Conservation (phyloP, 2,329 filamentous ascomycete species). For the Colletotrichum lentis region DNA sequence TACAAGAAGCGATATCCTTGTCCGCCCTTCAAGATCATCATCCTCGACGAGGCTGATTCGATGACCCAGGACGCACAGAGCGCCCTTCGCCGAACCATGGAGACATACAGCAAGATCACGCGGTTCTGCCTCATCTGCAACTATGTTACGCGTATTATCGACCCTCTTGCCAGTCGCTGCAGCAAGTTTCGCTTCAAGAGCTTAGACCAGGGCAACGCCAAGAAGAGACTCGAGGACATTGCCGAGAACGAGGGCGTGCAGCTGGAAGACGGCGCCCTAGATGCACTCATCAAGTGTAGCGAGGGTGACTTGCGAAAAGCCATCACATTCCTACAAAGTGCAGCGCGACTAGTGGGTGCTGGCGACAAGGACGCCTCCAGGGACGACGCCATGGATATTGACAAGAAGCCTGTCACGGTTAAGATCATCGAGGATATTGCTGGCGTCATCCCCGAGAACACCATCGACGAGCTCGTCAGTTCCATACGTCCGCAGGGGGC, state of each 20-base stretch:
- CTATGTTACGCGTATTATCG: conserved; percentile 97
- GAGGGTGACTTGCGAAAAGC: conserved; percentile 96
- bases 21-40: conserved; percentile 98
- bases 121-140: conserved; percentile 98
- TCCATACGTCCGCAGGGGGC: conserved; percentile 78
- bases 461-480: conserved; percentile 74
- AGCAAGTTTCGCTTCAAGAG: conserved; percentile 99
- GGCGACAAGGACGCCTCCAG: conserved; percentile 58
- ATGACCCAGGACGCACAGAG: conserved; percentile 99
- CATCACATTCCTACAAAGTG: conserved; percentile 95
- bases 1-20: conserved; percentile 82
- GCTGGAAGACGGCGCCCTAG: conserved; percentile 80
- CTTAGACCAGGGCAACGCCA: conserved; percentile 85
- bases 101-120: conserved; percentile 96
- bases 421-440: conserved; percentile 92
- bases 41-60: conserved; percentile 96
- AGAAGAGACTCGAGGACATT: conserved; percentile 81
- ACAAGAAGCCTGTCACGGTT: conserved; percentile 72
- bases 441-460: conserved; percentile 83
- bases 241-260: conserved; percentile 78
- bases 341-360: conserved; percentile 85
- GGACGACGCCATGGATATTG: conserved; percentile 69
- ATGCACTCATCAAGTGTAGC: conserved; percentile 84
- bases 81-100: conserved; percentile 94
- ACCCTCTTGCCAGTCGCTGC: conserved; percentile 91